Percentiles rank a stretch among this genome's conserved stretches.
Conservation (phyloP, 2,329 filamentous ascomycete species). For the Lachnellula hyalina region DNA sequence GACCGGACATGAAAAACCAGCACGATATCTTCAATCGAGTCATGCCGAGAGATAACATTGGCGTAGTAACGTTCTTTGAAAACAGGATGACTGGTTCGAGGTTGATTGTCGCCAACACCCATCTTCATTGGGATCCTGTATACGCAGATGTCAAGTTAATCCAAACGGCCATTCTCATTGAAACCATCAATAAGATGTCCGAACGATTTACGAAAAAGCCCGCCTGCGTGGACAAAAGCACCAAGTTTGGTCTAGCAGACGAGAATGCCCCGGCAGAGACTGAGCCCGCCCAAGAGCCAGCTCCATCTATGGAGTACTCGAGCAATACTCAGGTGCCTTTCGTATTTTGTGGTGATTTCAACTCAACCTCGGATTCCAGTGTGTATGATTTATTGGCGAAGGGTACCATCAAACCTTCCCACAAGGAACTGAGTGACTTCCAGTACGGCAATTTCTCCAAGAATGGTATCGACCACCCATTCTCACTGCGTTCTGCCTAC, state of each 20-base stretch:
- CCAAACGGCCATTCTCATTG: conserved; percentile 92
- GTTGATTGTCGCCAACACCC: conserved; percentile 87
- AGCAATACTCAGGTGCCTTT: conserved; percentile 84
- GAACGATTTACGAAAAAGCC: conserved; percentile 80
- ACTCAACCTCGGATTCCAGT: conserved; percentile 79
- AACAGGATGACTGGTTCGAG: conserved; percentile 86
- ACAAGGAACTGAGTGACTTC: conserved; percentile 72
- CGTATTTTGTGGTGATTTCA: conserved; percentile 92
- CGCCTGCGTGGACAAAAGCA: conserved; percentile 70
- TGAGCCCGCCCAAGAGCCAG: conserved; percentile 59
- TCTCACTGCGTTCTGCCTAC: conserved; percentile 89
- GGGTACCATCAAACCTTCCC: conserved; percentile 71
- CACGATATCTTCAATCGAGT: conserved; percentile 98
- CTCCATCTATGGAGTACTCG: conserved; percentile 80
- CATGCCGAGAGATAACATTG: conserved; percentile 98
- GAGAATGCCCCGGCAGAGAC: conserved; percentile 42
- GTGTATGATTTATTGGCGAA: conserved; percentile 86
- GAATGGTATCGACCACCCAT: conserved; percentile 89
- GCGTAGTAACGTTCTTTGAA: conserved; percentile 85
- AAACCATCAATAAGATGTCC: conserved; percentile 78
- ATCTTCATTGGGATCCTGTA: conserved; percentile 90
- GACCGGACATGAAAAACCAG: conserved; percentile 94
- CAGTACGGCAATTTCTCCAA: conserved; percentile 92
- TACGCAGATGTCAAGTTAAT: conserved; percentile 94
- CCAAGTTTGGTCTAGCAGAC: conserved; percentile 31